Evolutionary conservation across 352 stramenopile species (phyloP).

Genomic region (Pythium monospermum): DNA sequence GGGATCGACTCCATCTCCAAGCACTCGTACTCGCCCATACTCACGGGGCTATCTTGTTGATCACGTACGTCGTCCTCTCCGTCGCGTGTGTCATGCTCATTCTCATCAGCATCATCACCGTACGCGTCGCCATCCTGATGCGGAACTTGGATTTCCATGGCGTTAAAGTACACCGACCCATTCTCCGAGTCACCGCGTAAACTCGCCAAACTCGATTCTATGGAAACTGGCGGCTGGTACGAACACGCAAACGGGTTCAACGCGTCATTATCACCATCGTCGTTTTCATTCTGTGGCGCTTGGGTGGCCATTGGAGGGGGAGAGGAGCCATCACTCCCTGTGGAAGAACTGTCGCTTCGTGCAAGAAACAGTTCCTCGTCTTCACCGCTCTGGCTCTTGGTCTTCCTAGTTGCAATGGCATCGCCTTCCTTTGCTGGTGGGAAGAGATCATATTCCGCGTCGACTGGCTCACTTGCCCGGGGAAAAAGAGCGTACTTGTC

Average conservation of each 20-base stretch:
- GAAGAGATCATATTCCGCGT: too few relatives aligned
- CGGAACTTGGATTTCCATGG: conserved; percentile 18
- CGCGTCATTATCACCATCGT: conserved; percentile 43
- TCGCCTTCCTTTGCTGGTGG: too few relatives aligned
- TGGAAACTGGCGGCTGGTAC: conserved; percentile 35
- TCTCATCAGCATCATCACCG: too few relatives aligned
- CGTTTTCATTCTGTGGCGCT: neutral
- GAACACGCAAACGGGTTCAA: conserved; percentile 65
- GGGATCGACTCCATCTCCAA: conserved; percentile 70
- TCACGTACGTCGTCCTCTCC: conserved; percentile 10
- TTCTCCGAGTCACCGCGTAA: conserved; percentile 22
- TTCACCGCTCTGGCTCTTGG: neutral
- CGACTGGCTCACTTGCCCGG: too few relatives aligned
- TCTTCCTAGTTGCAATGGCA: neutral
- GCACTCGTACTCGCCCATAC: conserved; percentile 64
- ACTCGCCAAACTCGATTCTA: conserved; percentile 32
- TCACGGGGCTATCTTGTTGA: conserved; percentile 43
- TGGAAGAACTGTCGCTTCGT: neutral
- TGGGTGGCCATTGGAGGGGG: too few relatives aligned
- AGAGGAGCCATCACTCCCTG: too few relatives aligned
- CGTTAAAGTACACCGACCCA: conserved; percentile 24
- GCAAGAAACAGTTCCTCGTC: conserved; percentile 4
- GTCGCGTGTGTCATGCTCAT: conserved; percentile 9
- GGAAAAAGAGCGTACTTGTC: too few relatives aligned
- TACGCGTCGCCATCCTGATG: too few relatives aligned